A percentile compares a stretch with the other conserved stretches of the same genome.
phyloP scores from a whole-genome alignment of 1,284 basidiomycete species.

The Rhodotorula mucilaginosa region DNA sequence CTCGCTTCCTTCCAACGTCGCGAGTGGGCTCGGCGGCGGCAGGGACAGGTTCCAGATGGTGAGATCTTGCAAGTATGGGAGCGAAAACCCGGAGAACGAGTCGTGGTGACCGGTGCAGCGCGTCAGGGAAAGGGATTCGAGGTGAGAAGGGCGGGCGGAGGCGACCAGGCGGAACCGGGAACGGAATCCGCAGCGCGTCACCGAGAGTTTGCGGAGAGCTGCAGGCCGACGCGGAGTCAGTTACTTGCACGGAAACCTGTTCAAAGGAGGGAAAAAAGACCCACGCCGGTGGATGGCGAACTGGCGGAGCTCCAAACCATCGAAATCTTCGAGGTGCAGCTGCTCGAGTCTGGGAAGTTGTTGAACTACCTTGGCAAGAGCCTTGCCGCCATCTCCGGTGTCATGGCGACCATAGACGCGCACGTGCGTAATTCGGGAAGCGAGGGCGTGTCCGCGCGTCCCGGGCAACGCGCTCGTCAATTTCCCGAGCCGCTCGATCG shows the following conservation, averaged over 20 bases:
- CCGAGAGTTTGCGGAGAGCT: conserved; percentile 10
- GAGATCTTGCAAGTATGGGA: conserved; percentile 12
- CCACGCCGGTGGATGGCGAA: conserved; percentile 9
- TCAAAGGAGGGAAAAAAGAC: not conserved
- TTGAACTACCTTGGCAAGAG: conserved; percentile 13
- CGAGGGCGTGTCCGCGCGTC: conserved; percentile 1
- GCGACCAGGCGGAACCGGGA: conserved; percentile 18
- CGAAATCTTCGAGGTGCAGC: conserved; percentile 23
- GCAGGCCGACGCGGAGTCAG: not conserved
- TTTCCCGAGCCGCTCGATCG: conserved; percentile 2
- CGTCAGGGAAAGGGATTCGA: conserved; percentile 14
- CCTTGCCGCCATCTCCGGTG: conserved; percentile 12
- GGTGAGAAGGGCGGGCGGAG: not conserved
- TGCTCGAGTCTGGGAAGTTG: conserved; percentile 11
- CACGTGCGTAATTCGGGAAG: not conserved
- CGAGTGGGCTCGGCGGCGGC: conserved; percentile 22
- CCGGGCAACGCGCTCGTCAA: not conserved
- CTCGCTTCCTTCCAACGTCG: conserved; percentile 17
- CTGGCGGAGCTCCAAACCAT: conserved; percentile 21
- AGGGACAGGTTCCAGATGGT: conserved; percentile 13
- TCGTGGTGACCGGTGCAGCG: conserved; percentile 26
- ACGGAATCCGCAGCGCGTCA: conserved; percentile 24
- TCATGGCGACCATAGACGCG: conserved; percentile 7
- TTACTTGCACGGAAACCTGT: not conserved
- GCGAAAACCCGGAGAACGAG: conserved; percentile 16